Conservation (phyloP, 441 rosid genomes). For the Sinapis alba region DNA sequence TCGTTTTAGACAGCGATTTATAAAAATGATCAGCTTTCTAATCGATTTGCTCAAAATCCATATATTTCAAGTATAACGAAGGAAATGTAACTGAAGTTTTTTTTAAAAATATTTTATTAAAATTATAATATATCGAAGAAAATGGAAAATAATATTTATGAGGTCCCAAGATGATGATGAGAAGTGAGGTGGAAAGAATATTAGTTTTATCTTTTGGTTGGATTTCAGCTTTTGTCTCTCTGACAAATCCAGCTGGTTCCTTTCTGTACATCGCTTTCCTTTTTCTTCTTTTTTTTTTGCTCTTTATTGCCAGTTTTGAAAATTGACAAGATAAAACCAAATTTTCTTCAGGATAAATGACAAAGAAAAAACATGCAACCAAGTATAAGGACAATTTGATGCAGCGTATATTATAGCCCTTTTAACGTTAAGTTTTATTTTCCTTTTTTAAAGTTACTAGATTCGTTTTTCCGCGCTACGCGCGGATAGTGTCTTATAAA, state of each 20-base stretch:
- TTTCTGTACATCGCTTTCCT: conserved; percentile 33
- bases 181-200: conserved; percentile 22
- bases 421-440: no score
- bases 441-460: no score
- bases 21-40: background rate
- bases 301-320: conserved; percentile 13
- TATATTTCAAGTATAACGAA: background rate
- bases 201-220: conserved; percentile 33
- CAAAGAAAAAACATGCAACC: conserved; percentile 21
- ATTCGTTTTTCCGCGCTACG: no score
- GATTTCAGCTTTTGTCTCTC: conserved; percentile 40
- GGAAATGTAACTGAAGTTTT: background rate
- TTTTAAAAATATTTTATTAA: background rate
- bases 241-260: conserved; percentile 38
- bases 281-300: conserved; percentile 7
- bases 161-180: conserved; percentile 30
- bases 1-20: background rate
- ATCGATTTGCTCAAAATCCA: background rate
- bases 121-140: background rate
- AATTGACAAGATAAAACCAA: conserved; percentile 4
- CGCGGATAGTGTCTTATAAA: no score
- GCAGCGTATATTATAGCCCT: no score
- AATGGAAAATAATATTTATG: conserved; percentile 2
- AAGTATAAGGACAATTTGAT: background rate
- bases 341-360: conserved; percentile 8